Percentiles rank a stretch among this genome's conserved stretches.
Evolutionary conservation across 176 grass and related monocot genomes (phyloP).

Genomic region (Oryza meyeriana): DNA sequence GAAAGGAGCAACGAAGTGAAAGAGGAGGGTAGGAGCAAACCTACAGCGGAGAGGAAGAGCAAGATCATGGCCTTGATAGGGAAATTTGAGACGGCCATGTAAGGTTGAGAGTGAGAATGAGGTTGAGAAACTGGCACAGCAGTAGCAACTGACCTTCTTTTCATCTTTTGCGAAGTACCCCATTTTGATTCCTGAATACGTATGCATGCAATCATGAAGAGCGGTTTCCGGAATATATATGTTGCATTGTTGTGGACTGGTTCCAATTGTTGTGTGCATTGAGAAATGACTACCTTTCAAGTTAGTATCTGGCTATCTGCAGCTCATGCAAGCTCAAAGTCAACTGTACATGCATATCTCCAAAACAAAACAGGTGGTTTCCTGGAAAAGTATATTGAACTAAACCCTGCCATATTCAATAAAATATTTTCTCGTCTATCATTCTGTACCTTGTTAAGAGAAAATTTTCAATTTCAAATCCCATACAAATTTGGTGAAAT

Average conservation of each 20-base stretch:
- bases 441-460: not conserved
- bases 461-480: not conserved
- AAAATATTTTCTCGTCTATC: not conserved
- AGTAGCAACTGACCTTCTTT: not conserved
- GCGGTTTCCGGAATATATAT: not conserved
- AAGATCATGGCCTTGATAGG: slow-evolving; percentile 65
- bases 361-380: not conserved
- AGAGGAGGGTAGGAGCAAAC: slow-evolving; percentile 43
- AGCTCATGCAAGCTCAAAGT: not conserved
- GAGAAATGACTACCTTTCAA: not conserved
- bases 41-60: slow-evolving; percentile 43
- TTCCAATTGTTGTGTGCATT: not conserved
- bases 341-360: not conserved
- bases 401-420: not conserved
- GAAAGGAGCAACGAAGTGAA: slow-evolving; percentile 42
- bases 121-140: not conserved
- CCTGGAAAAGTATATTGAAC: not conserved
- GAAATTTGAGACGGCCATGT: slow-evolving; percentile 63
- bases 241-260: not conserved
- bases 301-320: not conserved
- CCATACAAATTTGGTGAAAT: not conserved
- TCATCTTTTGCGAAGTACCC: not conserved
- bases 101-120: slow-evolving; percentile 12
- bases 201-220: slow-evolving; percentile 1
- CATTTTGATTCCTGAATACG: not conserved